A percentile compares a stretch with the other conserved stretches of the same genome.
These are phyloP conservation scores for Neolentinus lepideus DNA, from an alignment of 1,284 basidiomycete species.

Conservation along the genomic window DNA sequence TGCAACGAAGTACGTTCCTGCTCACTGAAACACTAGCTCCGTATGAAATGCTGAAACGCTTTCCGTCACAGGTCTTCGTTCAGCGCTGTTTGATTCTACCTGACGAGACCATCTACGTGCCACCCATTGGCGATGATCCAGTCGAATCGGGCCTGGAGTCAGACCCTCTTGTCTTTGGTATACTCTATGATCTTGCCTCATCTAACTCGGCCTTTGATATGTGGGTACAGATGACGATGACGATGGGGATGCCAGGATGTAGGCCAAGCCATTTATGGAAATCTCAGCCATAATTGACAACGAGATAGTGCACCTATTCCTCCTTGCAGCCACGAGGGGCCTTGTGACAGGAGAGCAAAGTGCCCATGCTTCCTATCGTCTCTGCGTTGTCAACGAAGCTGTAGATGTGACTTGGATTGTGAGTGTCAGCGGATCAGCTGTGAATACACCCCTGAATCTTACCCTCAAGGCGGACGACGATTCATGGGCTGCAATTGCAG, in stretches of 20 bases:
- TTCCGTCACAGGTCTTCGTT: slow-evolving; percentile 19
- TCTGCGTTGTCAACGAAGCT: slow-evolving; percentile 10
- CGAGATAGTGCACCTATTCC: background rate
- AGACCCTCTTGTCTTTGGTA: background rate
- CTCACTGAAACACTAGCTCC: slow-evolving; percentile 4
- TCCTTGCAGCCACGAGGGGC: slow-evolving; percentile 5
- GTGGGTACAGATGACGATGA: background rate
- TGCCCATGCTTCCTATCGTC: slow-evolving; percentile 1
- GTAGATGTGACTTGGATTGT: slow-evolving; percentile 8
- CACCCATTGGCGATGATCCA: background rate
- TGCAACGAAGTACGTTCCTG: slow-evolving; percentile 28
- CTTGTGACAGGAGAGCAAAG: slow-evolving; percentile 1
- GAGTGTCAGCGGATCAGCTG: background rate
- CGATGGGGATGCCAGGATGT: background rate
- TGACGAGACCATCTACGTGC: background rate
- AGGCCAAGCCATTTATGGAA: background rate
- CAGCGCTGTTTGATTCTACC: slow-evolving; percentile 16
- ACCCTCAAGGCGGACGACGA: slow-evolving; percentile 26
- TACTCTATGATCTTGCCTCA: background rate
- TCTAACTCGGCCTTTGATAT: background rate
- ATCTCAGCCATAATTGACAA: background rate
- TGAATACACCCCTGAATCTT: background rate
- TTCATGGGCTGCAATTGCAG: slow-evolving; percentile 33
- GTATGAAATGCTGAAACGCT: slow-evolving; percentile 1
- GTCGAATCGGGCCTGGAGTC: background rate